These are phyloP conservation scores for Diutina rugosa DNA, from an alignment of 1,139 yeast species.

Conservation along the genomic window DNA sequence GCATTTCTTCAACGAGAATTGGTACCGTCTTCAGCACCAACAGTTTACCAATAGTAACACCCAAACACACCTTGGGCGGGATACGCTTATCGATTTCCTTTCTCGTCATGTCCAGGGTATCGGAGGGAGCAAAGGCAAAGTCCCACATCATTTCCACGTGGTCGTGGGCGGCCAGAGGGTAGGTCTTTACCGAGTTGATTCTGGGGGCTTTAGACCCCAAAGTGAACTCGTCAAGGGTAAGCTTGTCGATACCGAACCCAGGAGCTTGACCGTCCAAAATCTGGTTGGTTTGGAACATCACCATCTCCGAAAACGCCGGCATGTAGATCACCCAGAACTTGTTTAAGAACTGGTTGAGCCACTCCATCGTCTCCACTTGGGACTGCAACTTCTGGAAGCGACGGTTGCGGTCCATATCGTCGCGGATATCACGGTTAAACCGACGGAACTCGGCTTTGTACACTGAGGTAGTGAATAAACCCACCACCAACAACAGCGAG, in stretches of 20 bases:
- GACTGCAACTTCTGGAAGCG: conserved; percentile 50
- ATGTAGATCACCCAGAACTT: conserved; percentile 80
- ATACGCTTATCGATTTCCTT: conserved; percentile 56
- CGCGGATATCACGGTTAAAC: conserved; percentile 58
- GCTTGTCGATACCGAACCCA: conserved; percentile 66
- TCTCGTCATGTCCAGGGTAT: conserved; percentile 71
- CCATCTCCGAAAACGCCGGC: conserved; percentile 77
- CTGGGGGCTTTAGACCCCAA: conserved; percentile 72
- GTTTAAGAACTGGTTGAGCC: conserved; percentile 65
- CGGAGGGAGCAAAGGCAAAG: conserved; percentile 68
- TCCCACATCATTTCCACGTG: conserved; percentile 76
- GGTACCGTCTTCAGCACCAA: conserved; percentile 66
- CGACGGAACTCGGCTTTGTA: conserved; percentile 62
- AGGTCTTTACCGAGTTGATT: conserved; percentile 57
- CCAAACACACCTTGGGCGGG: conserved; percentile 69
- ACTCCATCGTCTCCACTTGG: conserved; percentile 59
- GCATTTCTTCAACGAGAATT: conserved; percentile 65
- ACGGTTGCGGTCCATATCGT: conserved; percentile 53
- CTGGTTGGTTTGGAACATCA: conserved; percentile 52
- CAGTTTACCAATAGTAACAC: conserved; percentile 69
- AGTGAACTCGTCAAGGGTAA: conserved; percentile 64
- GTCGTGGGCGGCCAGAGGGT: conserved; percentile 53
- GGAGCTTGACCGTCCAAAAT: conserved; percentile 61
- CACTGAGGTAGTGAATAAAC: conserved; percentile 49
- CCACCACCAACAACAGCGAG: conserved; percentile 32